Evolutionary conservation across 1,284 basidiomycete species (phyloP), one percentile per base, ranked within the genome.

Genomic region (Mycosarcoma maydis): DNA sequence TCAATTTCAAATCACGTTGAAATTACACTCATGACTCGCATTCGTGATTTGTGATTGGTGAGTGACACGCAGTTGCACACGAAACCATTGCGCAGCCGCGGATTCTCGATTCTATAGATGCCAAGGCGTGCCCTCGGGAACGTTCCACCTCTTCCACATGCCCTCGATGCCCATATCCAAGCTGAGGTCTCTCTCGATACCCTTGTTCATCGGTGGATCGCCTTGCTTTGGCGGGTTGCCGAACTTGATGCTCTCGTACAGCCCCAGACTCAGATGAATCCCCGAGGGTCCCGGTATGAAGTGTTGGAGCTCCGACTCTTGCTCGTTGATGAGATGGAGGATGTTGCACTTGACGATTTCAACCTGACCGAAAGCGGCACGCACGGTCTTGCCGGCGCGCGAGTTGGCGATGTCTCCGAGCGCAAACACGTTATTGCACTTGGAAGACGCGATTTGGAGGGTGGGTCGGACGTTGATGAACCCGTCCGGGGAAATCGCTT

Each of bases 211-310:
- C 10, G 68, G 62, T 17, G 9, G 4, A 0, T 41, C 58, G 1
- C 34, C 30, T 3, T 47, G 43, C 19, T 33, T 42, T 0, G 33
- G 13, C 17, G 68, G 62, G 41, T 72, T 72, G 16, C 50, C 40
- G 48, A 72, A 72, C 29, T 67, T 62, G 26, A 72, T 46, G 14
- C 58, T 62, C 37, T 72, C 68, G 32, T 59, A 62, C 32, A 71
- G 32, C 0, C 68, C 62, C 17, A 71, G 17, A 17, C 47, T 54
- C 10, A 71, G 47, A 32, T 66, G 68, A 26, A 71, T 71, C 1
- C 50, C 68, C 2, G 61, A 44, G 0, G 68, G 61, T 13, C 58
- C 58, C 0, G 57, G 45, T 0, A 16, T 23, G 33, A 71, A 71
- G 1, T 22, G 7, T 8, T 50, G n/a, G 6, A 40, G 26, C 17